A percentile compares a stretch with the other conserved stretches of the same genome.
Evolutionary conservation across 768 basidiomycete genomes (phyloP).

Genomic region (Hortiboletus flavorubellus): DNA sequence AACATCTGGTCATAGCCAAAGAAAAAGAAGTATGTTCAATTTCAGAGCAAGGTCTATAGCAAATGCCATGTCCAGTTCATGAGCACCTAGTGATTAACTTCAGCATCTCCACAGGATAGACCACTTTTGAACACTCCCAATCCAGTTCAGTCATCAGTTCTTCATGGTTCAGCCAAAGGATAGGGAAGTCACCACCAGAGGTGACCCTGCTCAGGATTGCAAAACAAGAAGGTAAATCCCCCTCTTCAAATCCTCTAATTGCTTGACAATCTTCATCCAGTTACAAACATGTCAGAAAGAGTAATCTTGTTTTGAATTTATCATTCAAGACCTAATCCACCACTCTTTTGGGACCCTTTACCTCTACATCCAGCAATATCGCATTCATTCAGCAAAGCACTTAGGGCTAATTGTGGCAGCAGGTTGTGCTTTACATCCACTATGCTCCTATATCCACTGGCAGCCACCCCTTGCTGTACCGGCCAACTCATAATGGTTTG

Average conservation of each 20-base stretch:
- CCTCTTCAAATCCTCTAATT: constrained; percentile 49
- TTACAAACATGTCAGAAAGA: constrained; percentile 73
- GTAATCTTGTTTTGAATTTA: constrained; percentile 81
- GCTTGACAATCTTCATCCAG: constrained; percentile 73
- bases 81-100: constrained; percentile 25
- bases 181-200: constrained; percentile 48
- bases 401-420: too few relatives aligned
- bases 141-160: constrained; percentile 59
- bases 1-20: constrained; percentile 30
- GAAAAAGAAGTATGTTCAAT: constrained; percentile 18
- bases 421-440: too few relatives aligned
- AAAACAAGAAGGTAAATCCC: constrained; percentile 55
- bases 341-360: constrained; percentile 36
- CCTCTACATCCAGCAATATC: constrained; percentile 10
- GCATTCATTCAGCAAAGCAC: constrained; percentile 13
- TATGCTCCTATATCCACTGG: too few relatives aligned
- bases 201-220: constrained; percentile 72
- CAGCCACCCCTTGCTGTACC: too few relatives aligned
- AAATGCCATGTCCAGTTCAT: constrained; percentile 61
- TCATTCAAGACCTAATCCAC: constrained; percentile 73
- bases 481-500: too few relatives aligned
- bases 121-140: constrained; percentile 62
- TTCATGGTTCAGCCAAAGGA: constrained; percentile 61
- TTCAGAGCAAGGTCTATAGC: constrained; percentile 33
- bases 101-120: constrained; percentile 51